Evolutionary conservation across 768 basidiomycete species (phyloP), one percentile per base, ranked within the genome.

Genomic region (Calocybe gangraenosa): DNA sequence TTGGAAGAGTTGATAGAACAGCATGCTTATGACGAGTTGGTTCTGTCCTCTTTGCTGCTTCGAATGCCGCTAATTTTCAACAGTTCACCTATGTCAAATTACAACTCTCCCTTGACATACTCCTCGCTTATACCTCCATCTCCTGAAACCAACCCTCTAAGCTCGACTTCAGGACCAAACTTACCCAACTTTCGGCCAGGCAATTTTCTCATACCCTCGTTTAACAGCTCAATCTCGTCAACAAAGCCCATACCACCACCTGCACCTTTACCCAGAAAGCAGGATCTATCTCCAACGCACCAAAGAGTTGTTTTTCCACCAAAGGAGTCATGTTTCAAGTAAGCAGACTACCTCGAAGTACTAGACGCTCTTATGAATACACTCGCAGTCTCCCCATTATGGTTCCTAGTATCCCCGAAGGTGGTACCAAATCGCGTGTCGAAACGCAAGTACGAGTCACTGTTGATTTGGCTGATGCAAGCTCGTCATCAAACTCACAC

Each of bases 391-490:
- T 92, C 45, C 76, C 87, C 19, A 86, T 95, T 46, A 72, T 90
- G 60, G 81, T 91, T 34, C 87, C 90, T 17, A 90, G 82, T 57
- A 81, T 95, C 43, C 91, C 92, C 4, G 78, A 81, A 54, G 68
- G 71, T 35, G 92, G 92, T 19, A 84, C 92, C 11, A 94, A 95
- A 65, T 92, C 88, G 37, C 80, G 92, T 25, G 92, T 95, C n/a
- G 92, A 95, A 63, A 95, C 92, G 2, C 92, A 95, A 70, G 83
- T 95, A 39, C 82, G 92, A 58, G 79, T 94, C 32, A 79, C 84
- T 2, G 71, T 95, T 31, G 87, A 92, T 58, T 71, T 91, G 39
- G 85, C 85, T 3, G 79, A 85, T 55, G 71, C 81, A 18, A 82
- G 74, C 55, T 78, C 82, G 3, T 73, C 78, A 1, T 71, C 73